Evolutionary conservation across 306 rosid genomes (phyloP).

Genomic region (Corylus heterophylla): DNA sequence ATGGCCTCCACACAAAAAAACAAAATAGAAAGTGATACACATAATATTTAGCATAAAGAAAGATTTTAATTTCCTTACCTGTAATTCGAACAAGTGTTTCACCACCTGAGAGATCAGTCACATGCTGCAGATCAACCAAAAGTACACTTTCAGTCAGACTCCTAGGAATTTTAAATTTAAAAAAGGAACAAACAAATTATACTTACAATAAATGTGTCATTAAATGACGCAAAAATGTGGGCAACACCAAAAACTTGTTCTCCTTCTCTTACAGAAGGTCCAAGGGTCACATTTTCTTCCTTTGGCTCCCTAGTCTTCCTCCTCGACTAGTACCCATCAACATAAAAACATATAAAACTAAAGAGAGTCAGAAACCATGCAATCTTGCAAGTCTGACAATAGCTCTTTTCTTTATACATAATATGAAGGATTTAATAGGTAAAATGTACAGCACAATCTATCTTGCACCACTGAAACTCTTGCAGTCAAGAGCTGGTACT

Average conservation of each 20-base stretch:
- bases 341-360: conserved; percentile 7
- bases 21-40: neutral
- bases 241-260: conserved; percentile 86
- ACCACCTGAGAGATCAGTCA: conserved; percentile 80
- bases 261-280: conserved; percentile 84
- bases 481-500: conserved; percentile 82
- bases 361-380: neutral
- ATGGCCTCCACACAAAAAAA: neutral
- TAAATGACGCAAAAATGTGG: conserved; percentile 79
- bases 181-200: too few relatives aligned
- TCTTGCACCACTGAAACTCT: conserved; percentile 59
- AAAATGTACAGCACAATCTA: conserved; percentile 66
- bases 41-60: neutral
- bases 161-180: neutral
- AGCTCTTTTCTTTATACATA: neutral
- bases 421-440: neutral
- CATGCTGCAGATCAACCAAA: conserved; percentile 53
- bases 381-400: neutral
- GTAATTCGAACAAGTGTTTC: conserved; percentile 85
- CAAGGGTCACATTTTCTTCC: conserved; percentile 84
- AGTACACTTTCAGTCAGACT: neutral
- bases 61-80: conserved; percentile 38
- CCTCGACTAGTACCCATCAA: conserved; percentile 39
- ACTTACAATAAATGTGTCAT: conserved; percentile 85
- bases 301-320: conserved; percentile 88